phyloP scores from a whole-genome alignment of 352 stramenopile genomes.

The Nothophytophthora sp. region DNA sequence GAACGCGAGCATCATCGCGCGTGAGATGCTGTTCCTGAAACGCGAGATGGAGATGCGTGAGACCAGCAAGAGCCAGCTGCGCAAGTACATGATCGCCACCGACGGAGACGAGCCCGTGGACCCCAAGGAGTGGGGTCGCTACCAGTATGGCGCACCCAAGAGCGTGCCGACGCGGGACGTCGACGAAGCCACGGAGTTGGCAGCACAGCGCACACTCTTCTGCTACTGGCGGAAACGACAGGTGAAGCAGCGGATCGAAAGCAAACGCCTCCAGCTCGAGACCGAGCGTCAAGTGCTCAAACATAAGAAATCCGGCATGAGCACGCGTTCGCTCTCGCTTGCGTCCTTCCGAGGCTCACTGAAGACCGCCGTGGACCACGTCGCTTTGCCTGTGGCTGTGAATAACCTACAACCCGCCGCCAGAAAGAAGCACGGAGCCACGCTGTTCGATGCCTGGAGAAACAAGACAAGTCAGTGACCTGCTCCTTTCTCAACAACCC shows the following conservation, averaged over 20 bases:
- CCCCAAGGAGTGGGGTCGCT: constrained; percentile 61
- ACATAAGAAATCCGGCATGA: constrained; percentile 20
- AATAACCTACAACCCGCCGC: not conserved
- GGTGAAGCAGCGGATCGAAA: constrained; percentile 39
- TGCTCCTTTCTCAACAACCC: constrained; percentile 9
- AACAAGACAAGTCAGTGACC: constrained; percentile 22
- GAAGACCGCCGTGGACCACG: constrained; percentile 21
- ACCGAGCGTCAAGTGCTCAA: constrained; percentile 29
- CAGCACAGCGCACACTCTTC: constrained; percentile 59
- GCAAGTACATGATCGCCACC: constrained; percentile 73
- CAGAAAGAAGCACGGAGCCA: constrained; percentile 2
- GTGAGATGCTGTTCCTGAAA: constrained; percentile 64
- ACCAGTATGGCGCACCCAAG: constrained; percentile 49
- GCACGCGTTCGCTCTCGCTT: constrained; percentile 3
- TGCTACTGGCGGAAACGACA: constrained; percentile 49
- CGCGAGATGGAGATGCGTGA: constrained; percentile 55
- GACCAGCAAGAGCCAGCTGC: constrained; percentile 56
- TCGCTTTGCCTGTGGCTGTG: not conserved
- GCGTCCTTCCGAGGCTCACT: constrained; percentile 13
- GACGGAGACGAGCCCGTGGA: constrained; percentile 57
- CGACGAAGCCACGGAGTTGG: constrained; percentile 44
- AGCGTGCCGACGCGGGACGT: constrained; percentile 47
- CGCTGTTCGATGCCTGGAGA: constrained; percentile 10
- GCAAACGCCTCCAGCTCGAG: constrained; percentile 32
- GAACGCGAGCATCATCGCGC: constrained; percentile 32